Evolutionary conservation across 2,329 filamentous ascomycete genomes (phyloP), one percentile per base, ranked within the genome.

Genomic region (Basipetospora chlamydospora): DNA sequence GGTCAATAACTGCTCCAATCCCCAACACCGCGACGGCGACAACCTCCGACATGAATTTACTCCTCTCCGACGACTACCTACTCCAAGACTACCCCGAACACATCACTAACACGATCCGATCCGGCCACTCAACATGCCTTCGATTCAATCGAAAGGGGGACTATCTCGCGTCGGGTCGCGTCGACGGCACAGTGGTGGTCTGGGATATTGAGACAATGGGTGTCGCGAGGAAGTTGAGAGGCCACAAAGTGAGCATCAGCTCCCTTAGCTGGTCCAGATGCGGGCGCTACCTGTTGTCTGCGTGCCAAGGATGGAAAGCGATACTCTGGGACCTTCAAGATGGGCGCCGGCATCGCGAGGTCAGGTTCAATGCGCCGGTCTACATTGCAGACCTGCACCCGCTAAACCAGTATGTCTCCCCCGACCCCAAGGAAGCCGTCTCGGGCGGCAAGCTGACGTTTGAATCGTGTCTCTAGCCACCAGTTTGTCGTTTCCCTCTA

Each of bases 141-240:
- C 84, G 88, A 45, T 98, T 98, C 69, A 95, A 88, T 52, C 83
- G 86, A 52, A 83, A 79, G 52, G 90, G 90, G 57, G 88, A 98
- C 59, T 87, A 90, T 49, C 77, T 98, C 44, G 90, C 90, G 30
- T 93, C 87, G 21, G 90, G 90, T 44, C 79, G 90, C 52, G 83
- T 86, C 43, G 90, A 98, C 60, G 90, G 90, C 46, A 90, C 85
- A 5, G 81, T 98, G 28, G 84, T 93, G 38, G 81, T 98, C 32
- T 98, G 93, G 70, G 90, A 98, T 53, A 75, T 96, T 34, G 92
- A 98, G 59, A 98, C 92, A 8, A 93, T 92, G 68, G 88, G 90
- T 26, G 84, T 96, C 4, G 90, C 90, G 40, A 80, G 86, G 52
- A 98, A 96, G 60, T 66, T 98, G 44, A 77, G 85, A 45, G 90